Evolutionary conservation across 1,284 basidiomycete species (phyloP), one percentile per base, ranked within the genome.

Genomic region (Stygiomarasmius scandens): DNA sequence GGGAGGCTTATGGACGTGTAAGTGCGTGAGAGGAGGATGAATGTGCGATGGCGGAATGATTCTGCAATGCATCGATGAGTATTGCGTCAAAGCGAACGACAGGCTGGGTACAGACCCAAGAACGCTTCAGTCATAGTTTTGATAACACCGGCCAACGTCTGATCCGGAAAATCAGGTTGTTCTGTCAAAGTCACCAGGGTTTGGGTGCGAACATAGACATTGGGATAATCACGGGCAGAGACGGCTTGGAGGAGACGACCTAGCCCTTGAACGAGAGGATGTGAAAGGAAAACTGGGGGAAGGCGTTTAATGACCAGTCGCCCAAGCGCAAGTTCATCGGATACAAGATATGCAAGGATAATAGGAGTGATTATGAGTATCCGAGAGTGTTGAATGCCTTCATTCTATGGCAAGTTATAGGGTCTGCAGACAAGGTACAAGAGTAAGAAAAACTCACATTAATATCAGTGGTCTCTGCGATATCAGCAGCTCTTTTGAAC

Each of bases 1-100:
- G 76, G 56, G 5, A 84, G 56, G 12, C 82, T 77, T 27, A 90
- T 70, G 2, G 84, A 82, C 0, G 80, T 78, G 69, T 87, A 89
- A n/a, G 85, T 84, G 64, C 76, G 79, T 11, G 82, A 77, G 19
- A 90, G 64, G 9, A 89, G 71, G 0, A 64, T 62, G 60, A 86
- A 78, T 0, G 84, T 85, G 61, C 82, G 77, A 56, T 67, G 65
- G 45, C 85, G 81, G 71, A 88, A 89, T 5, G 71, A 64, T 8
- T 74, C 77, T 81, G 49, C n/a, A 55, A 53, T n/a, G 24, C n/a
- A 55, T 48, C 44, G 14, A 50, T 54, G 19, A 49, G 25, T 38
- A 50, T 20, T 54, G 23, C 24, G 36, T 41, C 25, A 27, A 24
- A 41, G n/a, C 4, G 5, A 44, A 48, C 25, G 27, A 55, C 24